A percentile compares a stretch with the other conserved stretches of the same genome.
Evolutionary conservation across 2,329 filamentous ascomycete species (phyloP).

Genomic region (Monosporascus sp.): DNA sequence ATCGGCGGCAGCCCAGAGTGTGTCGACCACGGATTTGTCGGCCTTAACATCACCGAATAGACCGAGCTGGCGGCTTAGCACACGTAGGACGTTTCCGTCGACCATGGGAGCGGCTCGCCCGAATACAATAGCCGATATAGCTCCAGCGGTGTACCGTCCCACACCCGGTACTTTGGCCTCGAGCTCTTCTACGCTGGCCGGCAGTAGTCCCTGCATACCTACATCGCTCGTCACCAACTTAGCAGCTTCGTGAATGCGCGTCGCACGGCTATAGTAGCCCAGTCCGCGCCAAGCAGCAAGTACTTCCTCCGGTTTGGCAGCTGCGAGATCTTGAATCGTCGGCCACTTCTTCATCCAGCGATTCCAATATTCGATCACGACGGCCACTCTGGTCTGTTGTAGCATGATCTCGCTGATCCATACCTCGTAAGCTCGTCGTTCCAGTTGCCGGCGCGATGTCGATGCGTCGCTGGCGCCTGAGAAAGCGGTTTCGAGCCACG

Average conservation of each 20-base stretch:
- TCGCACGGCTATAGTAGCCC: conserved; percentile 61
- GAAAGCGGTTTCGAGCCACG: conserved; percentile 44
- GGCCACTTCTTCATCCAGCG: conserved; percentile 58
- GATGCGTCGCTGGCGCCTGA: background rate
- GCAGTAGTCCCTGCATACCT: conserved; percentile 42
- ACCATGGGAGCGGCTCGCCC: conserved; percentile 55
- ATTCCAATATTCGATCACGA: conserved; percentile 59
- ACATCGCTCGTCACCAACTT: conserved; percentile 41
- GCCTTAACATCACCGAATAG: conserved; percentile 52
- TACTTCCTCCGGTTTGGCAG: conserved; percentile 49
- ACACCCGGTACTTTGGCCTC: conserved; percentile 52
- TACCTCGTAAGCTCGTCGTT: conserved; percentile 57
- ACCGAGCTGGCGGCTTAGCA: conserved; percentile 56
- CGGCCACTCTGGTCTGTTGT: conserved; percentile 59
- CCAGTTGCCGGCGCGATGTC: conserved; percentile 32
- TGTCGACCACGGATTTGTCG: conserved; percentile 46
- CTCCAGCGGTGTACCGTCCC: conserved; percentile 58
- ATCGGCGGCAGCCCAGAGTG: conserved; percentile 54
- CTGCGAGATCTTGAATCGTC: conserved; percentile 50
- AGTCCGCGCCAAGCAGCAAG: conserved; percentile 55
- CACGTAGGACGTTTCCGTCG: conserved; percentile 58
- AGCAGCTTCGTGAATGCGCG: conserved; percentile 53
- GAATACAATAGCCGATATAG: conserved; percentile 58
- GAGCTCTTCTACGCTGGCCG: conserved; percentile 39
- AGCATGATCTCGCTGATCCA: conserved; percentile 66